Percentiles rank a stretch among this genome's conserved stretches.
Evolutionary conservation across 2,329 filamentous ascomycete species (phyloP).

Genomic region (Teratosphaeria epicoccoides): DNA sequence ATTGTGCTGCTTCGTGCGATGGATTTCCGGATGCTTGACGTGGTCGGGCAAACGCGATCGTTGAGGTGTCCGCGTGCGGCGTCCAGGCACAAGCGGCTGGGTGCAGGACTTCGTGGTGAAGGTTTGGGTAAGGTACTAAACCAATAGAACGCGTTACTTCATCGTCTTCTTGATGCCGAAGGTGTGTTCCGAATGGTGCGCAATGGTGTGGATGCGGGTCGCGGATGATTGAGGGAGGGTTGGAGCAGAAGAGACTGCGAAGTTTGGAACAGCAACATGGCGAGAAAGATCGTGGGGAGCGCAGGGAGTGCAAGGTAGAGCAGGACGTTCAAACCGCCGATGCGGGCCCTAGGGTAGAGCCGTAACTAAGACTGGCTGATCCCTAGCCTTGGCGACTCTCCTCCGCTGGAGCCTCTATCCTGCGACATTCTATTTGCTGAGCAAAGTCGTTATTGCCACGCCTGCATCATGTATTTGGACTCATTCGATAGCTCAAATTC

Average conservation of each 20-base stretch:
- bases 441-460: background rate
- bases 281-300: background rate
- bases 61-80: background rate
- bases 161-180: background rate
- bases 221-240: background rate
- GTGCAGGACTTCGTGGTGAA: background rate
- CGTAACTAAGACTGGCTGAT: background rate
- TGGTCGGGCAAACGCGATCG: background rate
- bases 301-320: background rate
- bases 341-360: background rate
- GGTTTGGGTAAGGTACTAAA: background rate
- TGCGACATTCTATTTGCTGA: background rate
- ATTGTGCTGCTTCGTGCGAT: background rate
- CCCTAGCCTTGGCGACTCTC: background rate
- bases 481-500: conserved; percentile 12
- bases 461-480: conserved; percentile 12
- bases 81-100: background rate
- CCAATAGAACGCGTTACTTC: background rate
- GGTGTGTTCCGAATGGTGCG: background rate
- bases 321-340: background rate
- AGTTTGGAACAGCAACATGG: background rate
- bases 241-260: background rate
- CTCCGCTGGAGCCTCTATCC: background rate
- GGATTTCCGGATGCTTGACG: background rate
- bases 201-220: background rate